A percentile compares a stretch with the other conserved stretches of the same genome.
Evolutionary conservation across 306 rosid species (phyloP).

Genomic region (Astragalus glycyphyllos): DNA sequence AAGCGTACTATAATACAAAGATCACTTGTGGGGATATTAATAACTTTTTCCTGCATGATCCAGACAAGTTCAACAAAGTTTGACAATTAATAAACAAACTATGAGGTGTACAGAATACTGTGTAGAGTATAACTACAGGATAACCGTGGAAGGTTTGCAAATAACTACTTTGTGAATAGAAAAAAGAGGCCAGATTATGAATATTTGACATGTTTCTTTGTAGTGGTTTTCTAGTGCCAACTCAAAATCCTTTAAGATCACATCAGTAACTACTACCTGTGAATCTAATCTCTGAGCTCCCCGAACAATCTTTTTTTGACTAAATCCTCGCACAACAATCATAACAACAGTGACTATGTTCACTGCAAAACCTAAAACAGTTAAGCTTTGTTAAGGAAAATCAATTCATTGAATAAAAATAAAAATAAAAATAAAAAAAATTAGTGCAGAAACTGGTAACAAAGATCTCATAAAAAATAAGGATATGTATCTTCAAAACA

Average conservation of each 20-base stretch:
- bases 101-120: conserved; percentile 11
- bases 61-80: conserved; percentile 10
- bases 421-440: too few relatives aligned
- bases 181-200: conserved; percentile 9
- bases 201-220: conserved; percentile 17
- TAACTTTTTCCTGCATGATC: neutral
- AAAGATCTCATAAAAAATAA: conserved; percentile 38
- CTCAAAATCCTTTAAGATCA: conserved; percentile 19
- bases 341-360: conserved; percentile 65
- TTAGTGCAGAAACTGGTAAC: conserved; percentile 26
- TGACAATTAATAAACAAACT: conserved; percentile 22
- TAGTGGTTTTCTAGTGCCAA: neutral
- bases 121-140: conserved; percentile 1
- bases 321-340: conserved; percentile 56
- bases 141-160: conserved; percentile 15
- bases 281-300: conserved; percentile 55
- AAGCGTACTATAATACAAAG: conserved; percentile 3
- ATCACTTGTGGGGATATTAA: neutral
- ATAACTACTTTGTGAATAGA: conserved; percentile 6
- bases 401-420: conserved; percentile 9
- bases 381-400: conserved; percentile 67
- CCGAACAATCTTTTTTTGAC: conserved; percentile 42
- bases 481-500: conserved; percentile 90
- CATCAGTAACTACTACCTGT: conserved; percentile 33
- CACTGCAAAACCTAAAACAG: conserved; percentile 74